Percentiles rank a stretch among this genome's conserved stretches.
Conservation (phyloP, 768 basidiomycete genomes). For the Lactarius sp. region DNA sequence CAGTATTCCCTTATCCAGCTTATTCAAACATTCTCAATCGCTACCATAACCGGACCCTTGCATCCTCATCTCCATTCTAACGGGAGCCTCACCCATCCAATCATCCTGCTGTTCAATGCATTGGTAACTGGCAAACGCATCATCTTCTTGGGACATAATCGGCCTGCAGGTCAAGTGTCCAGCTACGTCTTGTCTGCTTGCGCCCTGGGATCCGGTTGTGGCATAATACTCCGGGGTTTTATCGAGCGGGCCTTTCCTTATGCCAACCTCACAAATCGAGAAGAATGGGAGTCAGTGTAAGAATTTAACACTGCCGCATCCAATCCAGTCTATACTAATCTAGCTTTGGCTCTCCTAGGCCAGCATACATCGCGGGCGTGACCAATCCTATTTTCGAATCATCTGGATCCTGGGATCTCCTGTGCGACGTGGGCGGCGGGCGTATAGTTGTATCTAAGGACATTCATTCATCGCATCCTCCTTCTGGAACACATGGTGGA, state of each 20-base stretch:
- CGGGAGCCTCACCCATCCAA: constrained; percentile 85
- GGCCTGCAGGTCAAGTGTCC: constrained; percentile 87
- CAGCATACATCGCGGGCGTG: constrained; percentile 94
- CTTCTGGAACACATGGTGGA: constrained; percentile 32
- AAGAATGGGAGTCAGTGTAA: constrained; percentile 87
- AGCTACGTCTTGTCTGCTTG: constrained; percentile 92
- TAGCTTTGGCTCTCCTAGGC: constrained; percentile 39
- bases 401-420: constrained; percentile 83
- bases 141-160: constrained; percentile 86
- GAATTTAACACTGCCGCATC: constrained; percentile 31
- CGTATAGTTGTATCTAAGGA: constrained; percentile 86
- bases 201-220: constrained; percentile 88
- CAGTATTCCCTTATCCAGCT: constrained; percentile 92
- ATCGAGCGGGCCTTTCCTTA: constrained; percentile 94
- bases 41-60: constrained; percentile 61
- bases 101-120: constrained; percentile 95
- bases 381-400: constrained; percentile 96
- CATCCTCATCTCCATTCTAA: constrained; percentile 94
- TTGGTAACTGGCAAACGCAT: constrained; percentile 94
- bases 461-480: constrained; percentile 49
- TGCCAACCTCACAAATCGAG: constrained; percentile 80
- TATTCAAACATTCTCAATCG: constrained; percentile 74
- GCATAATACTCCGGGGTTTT: constrained; percentile 76
- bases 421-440: constrained; percentile 87
- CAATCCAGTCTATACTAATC: background rate